phyloP scores from a whole-genome alignment of 495 filamentous ascomycete species.

The Clavariopsis aquatica region DNA sequence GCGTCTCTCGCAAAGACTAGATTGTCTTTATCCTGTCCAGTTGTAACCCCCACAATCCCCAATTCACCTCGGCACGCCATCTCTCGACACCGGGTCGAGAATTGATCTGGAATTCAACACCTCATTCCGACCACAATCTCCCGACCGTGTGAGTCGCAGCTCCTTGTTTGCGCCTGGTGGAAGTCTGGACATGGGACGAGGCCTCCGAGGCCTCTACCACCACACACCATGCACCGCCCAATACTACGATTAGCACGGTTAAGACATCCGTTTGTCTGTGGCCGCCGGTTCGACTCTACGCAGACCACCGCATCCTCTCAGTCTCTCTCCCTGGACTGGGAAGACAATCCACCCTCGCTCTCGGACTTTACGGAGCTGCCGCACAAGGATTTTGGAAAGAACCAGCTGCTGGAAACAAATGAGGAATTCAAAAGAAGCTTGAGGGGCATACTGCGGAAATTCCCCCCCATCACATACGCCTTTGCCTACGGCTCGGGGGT shows the following conservation, averaged over 20 bases:
- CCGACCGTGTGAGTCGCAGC: not conserved
- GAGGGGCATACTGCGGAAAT: conserved; percentile 86
- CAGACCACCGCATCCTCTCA: conserved; percentile 13
- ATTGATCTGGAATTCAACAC: not conserved
- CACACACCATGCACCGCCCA: conserved; percentile 4
- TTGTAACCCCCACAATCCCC: not conserved
- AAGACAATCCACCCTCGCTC: conserved; percentile 50
- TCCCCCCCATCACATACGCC: conserved; percentile 92
- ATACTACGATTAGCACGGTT: conserved; percentile 35
- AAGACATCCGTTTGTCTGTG: conserved; percentile 15
- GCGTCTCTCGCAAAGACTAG: not conserved
- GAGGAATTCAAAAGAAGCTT: conserved; percentile 90
- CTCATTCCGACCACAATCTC: not conserved
- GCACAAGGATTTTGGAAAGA: conserved; percentile 84
- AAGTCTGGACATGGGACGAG: not conserved
- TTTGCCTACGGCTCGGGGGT: conserved; percentile 98
- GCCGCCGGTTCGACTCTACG: not conserved
- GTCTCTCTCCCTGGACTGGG: conserved; percentile 63
- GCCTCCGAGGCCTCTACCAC: not conserved
- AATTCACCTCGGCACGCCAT: not conserved
- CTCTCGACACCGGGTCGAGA: not conserved
- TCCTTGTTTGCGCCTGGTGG: not conserved
- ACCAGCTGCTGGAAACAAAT: conserved; percentile 93
- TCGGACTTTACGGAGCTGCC: conserved; percentile 79
- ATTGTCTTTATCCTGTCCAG: not conserved